Base-by-base conservation (phyloP, 371 early-diverging fungal species). In the Mortierella sp. region DNA sequence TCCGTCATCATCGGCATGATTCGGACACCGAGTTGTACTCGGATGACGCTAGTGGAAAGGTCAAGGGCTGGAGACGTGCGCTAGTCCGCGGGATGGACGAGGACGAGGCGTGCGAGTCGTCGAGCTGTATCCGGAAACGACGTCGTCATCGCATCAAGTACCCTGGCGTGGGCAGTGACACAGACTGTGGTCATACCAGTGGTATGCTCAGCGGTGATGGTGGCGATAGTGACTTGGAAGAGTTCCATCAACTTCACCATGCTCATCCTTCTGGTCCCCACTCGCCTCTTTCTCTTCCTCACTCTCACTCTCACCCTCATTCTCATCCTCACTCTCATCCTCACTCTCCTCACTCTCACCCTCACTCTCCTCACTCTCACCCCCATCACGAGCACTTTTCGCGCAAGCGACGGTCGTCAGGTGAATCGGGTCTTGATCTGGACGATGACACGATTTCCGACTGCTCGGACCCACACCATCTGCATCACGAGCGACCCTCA, bases 171-270 rank as follows among this genome's bases (percentile, higher is more conserved):
- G 30, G 29, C 37, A 75, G 70, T 21, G 75, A 75, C 29, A 66
- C 69, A 21, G 75, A 74, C 12, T 56, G 56, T 50, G 61, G 53
- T 9, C 19, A 64, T 37, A 57, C 57, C 18, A 75, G 70, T 19
- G 75, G 70, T 28, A 66, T 66, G 28, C 70, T 69, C 12, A 57
- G 56, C 43, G 61, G 53, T 7, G 21, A 64, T 37, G 69, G 60
- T 12, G 77, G 72, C 45, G 77, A 77, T 26, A 72, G 77, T 15
- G 77, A 77, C 66, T 65, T 77, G 5, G 77, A 77, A n/a, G 64
- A 58, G 19, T 77, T 68, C 69, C 71, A 68, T n/a, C 64, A 43
- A 19, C 57, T 26, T 43, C 60, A 26, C 51, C 47, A 47, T n/a
- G 50, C 60, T 45, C 55, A n/a, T 18, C 44, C 25, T 19, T 55